A percentile compares a stretch with the other conserved stretches of the same genome.
These are phyloP conservation scores for Chlamydomonas sp. DNA, from an alignment of 139 green algal species.

Conservation along the genomic window DNA sequence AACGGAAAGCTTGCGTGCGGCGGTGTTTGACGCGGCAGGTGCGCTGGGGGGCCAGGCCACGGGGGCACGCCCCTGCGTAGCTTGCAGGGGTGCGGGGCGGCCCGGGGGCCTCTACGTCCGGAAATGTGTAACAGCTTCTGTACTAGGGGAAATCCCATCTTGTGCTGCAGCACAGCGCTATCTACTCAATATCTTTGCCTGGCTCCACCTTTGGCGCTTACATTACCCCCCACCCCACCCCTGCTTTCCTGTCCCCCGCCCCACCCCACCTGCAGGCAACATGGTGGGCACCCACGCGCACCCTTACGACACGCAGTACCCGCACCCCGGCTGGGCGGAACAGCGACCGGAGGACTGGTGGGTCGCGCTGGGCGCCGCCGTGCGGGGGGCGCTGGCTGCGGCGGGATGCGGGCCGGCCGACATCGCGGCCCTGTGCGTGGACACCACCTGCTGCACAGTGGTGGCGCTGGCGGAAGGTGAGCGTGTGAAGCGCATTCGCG, in stretches of 20 bases:
- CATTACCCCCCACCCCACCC: not conserved
- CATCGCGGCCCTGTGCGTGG: slow-evolving; percentile 69
- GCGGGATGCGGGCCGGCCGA: slow-evolving; percentile 28
- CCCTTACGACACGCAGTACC: slow-evolving; percentile 43
- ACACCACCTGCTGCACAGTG: slow-evolving; percentile 90
- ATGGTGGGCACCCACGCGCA: slow-evolving; percentile 45
- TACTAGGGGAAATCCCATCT: too few species aligned
- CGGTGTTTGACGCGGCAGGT: slow-evolving; percentile 69
- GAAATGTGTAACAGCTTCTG: too few species aligned
- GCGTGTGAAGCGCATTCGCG: not conserved
- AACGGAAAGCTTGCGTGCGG: slow-evolving; percentile 75
- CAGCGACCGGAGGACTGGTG: slow-evolving; percentile 82
- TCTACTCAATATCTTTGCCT: too few species aligned
- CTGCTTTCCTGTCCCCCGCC: not conserved
- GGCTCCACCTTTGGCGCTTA: not conserved
- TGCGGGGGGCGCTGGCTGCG: slow-evolving; percentile 51
- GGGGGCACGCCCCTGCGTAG: too few species aligned
- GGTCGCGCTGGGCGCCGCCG: slow-evolving; percentile 60
- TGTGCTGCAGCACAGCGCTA: too few species aligned
- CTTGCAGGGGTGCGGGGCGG: too few species aligned
- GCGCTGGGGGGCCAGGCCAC: not conserved
- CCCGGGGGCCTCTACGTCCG: too few species aligned
- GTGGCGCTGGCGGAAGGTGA: slow-evolving; percentile 69
- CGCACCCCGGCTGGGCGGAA: slow-evolving; percentile 74
- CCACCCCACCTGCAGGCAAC: slow-evolving; percentile 35